Evolutionary conservation across 306 rosid genomes (phyloP).

Genomic region (Spatholobus suberectus): DNA sequence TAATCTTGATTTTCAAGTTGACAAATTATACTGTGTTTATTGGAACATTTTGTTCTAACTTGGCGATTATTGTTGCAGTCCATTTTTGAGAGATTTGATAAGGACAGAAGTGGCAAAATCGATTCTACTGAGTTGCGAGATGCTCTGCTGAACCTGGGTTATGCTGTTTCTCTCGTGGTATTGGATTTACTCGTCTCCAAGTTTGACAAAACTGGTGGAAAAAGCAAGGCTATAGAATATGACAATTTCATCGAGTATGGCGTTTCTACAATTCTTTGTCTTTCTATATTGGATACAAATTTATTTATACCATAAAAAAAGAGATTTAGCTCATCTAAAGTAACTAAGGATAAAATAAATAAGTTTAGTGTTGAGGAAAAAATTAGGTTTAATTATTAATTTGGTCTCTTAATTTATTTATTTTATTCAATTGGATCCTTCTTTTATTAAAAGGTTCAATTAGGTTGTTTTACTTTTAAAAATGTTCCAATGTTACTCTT

Average conservation of each 20-base stretch:
- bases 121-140: conserved; percentile 81
- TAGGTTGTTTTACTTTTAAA: too few relatives aligned
- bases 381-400: too few relatives aligned
- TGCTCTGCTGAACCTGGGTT: conserved; percentile 87
- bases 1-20: neutral
- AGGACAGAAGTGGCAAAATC: conserved; percentile 91
- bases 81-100: conserved; percentile 84
- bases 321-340: neutral
- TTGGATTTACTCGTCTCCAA: conserved; percentile 91
- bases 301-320: neutral
- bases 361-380: neutral
- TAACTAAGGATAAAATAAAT: neutral
- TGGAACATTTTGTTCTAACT: neutral
- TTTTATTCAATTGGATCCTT: too few relatives aligned
- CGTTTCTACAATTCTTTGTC: conserved; percentile 7
- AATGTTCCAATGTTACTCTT: too few relatives aligned
- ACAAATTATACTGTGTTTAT: neutral
- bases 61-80: conserved; percentile 49
- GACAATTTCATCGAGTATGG: conserved; percentile 94
- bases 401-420: too few relatives aligned
- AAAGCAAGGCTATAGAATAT: conserved; percentile 79
- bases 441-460: too few relatives aligned
- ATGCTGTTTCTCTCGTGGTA: conserved; percentile 75
- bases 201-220: conserved; percentile 94
- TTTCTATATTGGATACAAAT: neutral